Evolutionary conservation across 352 stramenopile genomes (phyloP).

Genomic region (Pythium sukuiense): DNA sequence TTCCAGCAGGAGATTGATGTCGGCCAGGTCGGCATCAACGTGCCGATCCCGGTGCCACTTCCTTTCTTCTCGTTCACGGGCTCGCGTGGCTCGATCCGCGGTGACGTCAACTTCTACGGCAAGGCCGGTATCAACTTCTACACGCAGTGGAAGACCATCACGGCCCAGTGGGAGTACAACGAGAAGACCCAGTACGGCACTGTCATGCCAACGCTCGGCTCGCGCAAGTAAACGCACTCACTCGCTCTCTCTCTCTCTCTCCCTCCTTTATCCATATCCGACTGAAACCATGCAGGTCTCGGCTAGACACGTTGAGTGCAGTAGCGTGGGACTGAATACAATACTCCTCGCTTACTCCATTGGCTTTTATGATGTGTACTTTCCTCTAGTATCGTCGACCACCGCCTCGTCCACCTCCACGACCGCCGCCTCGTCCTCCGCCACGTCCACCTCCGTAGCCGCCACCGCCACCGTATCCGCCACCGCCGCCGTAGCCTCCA

Average conservation of each 20-base stretch:
- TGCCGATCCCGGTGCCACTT: constrained; percentile 96
- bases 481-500: constrained; percentile 26
- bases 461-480: constrained; percentile 21
- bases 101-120: constrained; percentile 98
- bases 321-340: background rate
- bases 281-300: background rate
- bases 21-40: constrained; percentile 96
- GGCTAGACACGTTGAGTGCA: background rate
- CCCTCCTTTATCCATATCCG: background rate
- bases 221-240: constrained; percentile 37
- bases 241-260: background rate
- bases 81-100: constrained; percentile 91
- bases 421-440: constrained; percentile 35
- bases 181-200: constrained; percentile 88
- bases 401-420: constrained; percentile 10
- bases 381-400: background rate
- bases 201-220: constrained; percentile 91
- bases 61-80: constrained; percentile 99
- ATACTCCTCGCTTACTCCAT: constrained; percentile 1
- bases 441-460: constrained; percentile 28
- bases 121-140: constrained; percentile 97
- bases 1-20: constrained; percentile 97
- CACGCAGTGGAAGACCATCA: constrained; percentile 98
- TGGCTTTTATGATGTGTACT: background rate
- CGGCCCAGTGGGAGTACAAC: constrained; percentile 94